Base-by-base conservation (phyloP, 306 rosid genomes). In the Psophocarpus tetragonolobus region DNA sequence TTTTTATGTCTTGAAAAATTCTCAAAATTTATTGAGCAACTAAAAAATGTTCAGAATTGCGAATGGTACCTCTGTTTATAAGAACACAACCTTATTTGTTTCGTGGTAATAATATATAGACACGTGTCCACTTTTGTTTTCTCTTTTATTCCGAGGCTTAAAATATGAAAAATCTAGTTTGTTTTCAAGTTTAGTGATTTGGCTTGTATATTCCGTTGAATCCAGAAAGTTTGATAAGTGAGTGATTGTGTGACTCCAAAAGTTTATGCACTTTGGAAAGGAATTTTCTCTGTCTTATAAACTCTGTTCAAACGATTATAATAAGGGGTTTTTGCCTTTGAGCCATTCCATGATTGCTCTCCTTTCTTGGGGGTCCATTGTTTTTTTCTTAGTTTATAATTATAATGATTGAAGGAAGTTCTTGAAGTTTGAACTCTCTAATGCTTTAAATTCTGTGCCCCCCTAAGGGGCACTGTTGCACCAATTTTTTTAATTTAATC, bases 181-280 rank as follows among this genome's bases (percentile, higher is more conserved):
- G 33, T 68, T 74, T 8, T 33, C 12, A 29, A 41, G 30, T 42
- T 58, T 57, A 45, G 26, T 33, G 67, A n/a, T 80, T 67, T 21
- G 56, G 27, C 23, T 48, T 26, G 12, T 33, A 24, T 53, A 35
- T 17, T 42, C 39, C 63, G 71, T 75, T 83, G 36, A 58, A 21
- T 54, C 71, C 20, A 50, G 63, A 86, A 75, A 78, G 60, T 71
- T 48, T 4, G 62, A 41, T 38, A 4, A 71, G 61, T 70, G 83
- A 29, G 56, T 67, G 65, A 53, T 80, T 33, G n/a, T 45, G 33
- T 80, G 81, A 74, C 81, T 68, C 87, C 30, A 64, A 76, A 84
- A 79, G 80, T 56, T 74, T 65, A 82, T 20, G 29, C 75, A 79
- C 75, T 58, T 42, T 41, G 76, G 56, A 82, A 85, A 79, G 71